Base-by-base conservation (phyloP, 306 rosid species). In the Macrotyloma uniflorum region DNA sequence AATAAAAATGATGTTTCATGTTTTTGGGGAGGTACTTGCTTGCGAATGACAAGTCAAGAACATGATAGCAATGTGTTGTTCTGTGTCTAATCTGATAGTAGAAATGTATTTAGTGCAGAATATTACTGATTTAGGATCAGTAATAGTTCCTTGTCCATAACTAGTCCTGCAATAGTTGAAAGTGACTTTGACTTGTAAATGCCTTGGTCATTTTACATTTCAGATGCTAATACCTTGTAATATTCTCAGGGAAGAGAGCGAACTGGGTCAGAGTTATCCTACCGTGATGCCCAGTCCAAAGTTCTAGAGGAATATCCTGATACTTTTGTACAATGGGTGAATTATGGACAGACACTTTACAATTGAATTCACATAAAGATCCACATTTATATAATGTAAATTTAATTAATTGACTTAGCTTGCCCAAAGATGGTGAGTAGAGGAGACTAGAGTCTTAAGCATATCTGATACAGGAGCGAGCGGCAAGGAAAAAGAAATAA, bases 311-410 rank as follows among this genome's bases (percentile, higher is more conserved):
- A 92, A 20, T 92, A 77, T 75, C 74, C 95, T 10, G 93, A 84
- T 66, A 81, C 85, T 84, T 92, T 92, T 74, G 91, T 89, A 80
- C 63, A 81, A 10, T 92, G 97, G 95, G 97, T 90, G 72, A 75
- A 75, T 84, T 11, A 15, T 57, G 95, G 97, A 61, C 93, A 87
- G 88, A 84, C 93, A 24, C 83, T 92, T 62, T 82, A 82, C 81
- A 87, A 91, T 67, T 91, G 83, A 91, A 85, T 80, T 72, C 75
- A 75, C 62, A 53, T 53, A 62, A 23, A 42, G 42, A 59, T 72
- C 81, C 46, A 28, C 67, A 49, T 10, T 47, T 55, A 70, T 77
- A 67, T 54, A 20, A 66, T 80, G 51, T 72, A 72, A 16, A 67
- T 26, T 47, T 73, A 59, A n/a, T 62, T 69, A 62, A 50, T 72